Conservation (phyloP, 768 basidiomycete species). For the Lactarius evosmus region DNA sequence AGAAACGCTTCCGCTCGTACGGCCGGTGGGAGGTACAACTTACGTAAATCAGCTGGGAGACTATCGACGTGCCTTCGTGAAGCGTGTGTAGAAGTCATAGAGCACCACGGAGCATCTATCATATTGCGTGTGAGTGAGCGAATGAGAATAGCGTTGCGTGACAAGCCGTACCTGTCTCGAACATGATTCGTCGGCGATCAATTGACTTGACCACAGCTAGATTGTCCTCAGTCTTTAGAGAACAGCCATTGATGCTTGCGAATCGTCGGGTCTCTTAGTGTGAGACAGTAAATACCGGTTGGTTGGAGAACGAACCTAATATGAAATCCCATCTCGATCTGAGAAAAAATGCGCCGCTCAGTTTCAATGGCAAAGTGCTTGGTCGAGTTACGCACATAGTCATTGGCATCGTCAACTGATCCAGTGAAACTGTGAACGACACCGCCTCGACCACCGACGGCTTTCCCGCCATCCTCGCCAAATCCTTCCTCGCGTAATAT, state of each 20-base stretch:
- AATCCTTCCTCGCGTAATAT: slow-evolving; percentile 68
- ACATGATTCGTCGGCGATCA: slow-evolving; percentile 55
- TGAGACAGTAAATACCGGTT: not conserved
- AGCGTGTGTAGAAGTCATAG: slow-evolving; percentile 63
- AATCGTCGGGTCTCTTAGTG: slow-evolving; percentile 3
- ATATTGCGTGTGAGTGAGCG: not conserved
- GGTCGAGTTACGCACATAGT: slow-evolving; percentile 48
- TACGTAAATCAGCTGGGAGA: slow-evolving; percentile 45
- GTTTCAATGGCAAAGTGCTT: not conserved
- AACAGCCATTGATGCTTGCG: slow-evolving; percentile 67
- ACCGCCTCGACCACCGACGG: slow-evolving; percentile 60
- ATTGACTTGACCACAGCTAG: slow-evolving; percentile 53
- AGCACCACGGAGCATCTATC: slow-evolving; percentile 70
- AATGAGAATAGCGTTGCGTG: not conserved
- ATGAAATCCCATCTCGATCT: slow-evolving; percentile 74
- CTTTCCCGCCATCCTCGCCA: slow-evolving; percentile 50
- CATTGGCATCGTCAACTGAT: slow-evolving; percentile 53
- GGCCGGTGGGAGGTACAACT: slow-evolving; percentile 49
- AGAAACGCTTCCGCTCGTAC: slow-evolving; percentile 58
- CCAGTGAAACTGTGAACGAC: slow-evolving; percentile 87
- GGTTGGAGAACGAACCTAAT: slow-evolving; percentile 43
- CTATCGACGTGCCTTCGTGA: slow-evolving; percentile 49
- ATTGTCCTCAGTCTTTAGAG: slow-evolving; percentile 68
- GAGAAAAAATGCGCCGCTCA: not conserved
- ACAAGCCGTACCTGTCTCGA: slow-evolving; percentile 63